Evolutionary conservation across 2,329 filamentous ascomycete species (phyloP), one percentile per base, ranked within the genome.

Genomic region (Monilinia aucupariae): DNA sequence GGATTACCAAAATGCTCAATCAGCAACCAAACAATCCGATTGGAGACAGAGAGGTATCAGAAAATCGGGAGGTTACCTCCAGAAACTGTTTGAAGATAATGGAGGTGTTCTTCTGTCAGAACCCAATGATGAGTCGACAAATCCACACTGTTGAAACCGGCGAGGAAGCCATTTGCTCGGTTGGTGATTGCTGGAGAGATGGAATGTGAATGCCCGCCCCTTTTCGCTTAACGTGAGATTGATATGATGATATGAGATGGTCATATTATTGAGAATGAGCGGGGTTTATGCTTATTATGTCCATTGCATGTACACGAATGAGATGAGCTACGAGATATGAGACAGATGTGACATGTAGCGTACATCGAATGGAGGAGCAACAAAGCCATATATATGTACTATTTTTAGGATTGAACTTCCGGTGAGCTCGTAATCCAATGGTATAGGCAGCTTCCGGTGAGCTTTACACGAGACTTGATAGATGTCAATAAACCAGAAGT

Each of bases 81-180:
- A 39, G 8, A 37, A 37, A 22, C 17, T 64, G 2, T 64, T 64
- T 30, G 62, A 64, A 41, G 62, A 64, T 12, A 30, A 50, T 27
- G 58, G 58, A 37, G 39, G 51, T 17, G 3, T 39, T 30, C 51
- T 39, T 30, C 51, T 62, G 12, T 7, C 34, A 10, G 49, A 61
- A 10, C 27, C 27, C 12, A 15, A 32, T 3, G 49, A 47, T 15
- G 39, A 47, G 2, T 30, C n/a, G 17, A 15, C 54, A 20, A 22
- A 34, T 39, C 20, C 27, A 30, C 27, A 30, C 3, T 30, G 3
- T 3, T 30, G 41, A n/a, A 7, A 45, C 41, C 41, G n/a, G 41
- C 2, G 41, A 20, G 20, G 41, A 6, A 22, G 41, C 20, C 17
- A n/a, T 8, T 45, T 45, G 41, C 6, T 45, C 20, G 41, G 41